Conservation (phyloP, 2,329 filamentous ascomycete genomes). For the Ophiostoma sp. region DNA sequence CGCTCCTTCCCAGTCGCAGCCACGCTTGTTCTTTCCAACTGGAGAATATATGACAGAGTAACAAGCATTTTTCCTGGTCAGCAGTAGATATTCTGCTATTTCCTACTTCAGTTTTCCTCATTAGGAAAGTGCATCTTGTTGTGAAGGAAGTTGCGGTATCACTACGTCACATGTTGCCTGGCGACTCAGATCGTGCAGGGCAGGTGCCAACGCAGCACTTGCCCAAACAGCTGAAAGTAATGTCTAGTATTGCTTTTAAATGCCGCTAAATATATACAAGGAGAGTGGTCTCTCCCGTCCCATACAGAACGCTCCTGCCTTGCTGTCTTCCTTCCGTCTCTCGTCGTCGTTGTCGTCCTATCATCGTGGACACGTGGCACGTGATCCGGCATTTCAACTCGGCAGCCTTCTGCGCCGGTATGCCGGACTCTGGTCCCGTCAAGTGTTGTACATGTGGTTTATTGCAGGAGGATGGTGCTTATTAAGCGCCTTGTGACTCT, state of each 20-base stretch:
- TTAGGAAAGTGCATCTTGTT: background rate
- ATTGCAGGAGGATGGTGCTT: background rate
- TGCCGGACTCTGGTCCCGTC: conserved; percentile 1
- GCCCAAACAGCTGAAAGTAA: background rate
- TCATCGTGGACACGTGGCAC: conserved; percentile 13
- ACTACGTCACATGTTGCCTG: conserved; percentile 9
- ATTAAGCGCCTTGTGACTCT: background rate
- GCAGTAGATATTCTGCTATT: background rate
- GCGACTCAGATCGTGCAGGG: background rate
- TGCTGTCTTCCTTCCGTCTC: background rate
- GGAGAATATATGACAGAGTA: background rate
- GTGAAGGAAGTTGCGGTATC: background rate
- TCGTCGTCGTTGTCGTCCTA: background rate
- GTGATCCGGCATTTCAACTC: conserved; percentile 13
- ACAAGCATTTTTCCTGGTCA: background rate
- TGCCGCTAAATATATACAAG: conserved; percentile 11
- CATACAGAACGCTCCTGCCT: background rate
- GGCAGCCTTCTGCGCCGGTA: conserved; percentile 13
- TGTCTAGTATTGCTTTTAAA: conserved; percentile 5
- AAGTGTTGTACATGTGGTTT: conserved; percentile 11
- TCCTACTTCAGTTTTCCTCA: background rate
- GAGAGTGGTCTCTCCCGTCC: background rate
- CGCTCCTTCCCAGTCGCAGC: background rate
- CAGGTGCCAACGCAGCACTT: background rate
- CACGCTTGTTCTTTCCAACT: background rate